phyloP scores from a whole-genome alignment of 2,329 filamentous ascomycete genomes.

The Sporothrix dimorphospora region DNA sequence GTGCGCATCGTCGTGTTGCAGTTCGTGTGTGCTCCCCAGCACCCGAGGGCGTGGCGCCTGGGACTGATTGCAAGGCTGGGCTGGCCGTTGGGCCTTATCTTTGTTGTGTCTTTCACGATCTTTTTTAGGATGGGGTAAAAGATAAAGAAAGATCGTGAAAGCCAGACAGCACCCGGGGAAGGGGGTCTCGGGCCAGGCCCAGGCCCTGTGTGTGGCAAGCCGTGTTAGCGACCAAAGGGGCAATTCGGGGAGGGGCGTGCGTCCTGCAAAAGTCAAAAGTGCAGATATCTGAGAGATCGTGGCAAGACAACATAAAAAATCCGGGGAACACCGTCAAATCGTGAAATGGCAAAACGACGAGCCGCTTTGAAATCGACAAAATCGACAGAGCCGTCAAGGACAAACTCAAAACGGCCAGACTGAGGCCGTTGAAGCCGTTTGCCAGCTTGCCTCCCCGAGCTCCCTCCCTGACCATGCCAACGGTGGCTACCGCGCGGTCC shows the following conservation, averaged over 20 bases:
- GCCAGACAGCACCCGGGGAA: not conserved
- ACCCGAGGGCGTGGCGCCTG: constrained; percentile 1
- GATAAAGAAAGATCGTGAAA: constrained; percentile 26
- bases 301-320: not conserved
- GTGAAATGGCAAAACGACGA: not conserved
- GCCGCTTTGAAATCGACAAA: not conserved
- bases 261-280: not conserved
- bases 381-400: not conserved
- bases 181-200: constrained; percentile 12
- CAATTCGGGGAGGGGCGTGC: constrained; percentile 15
- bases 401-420: not conserved
- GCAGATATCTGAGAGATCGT: not conserved
- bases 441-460: not conserved
- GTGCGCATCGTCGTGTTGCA: constrained; percentile 21
- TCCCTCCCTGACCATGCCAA: not conserved
- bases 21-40: not conserved
- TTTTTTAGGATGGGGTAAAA: not conserved
- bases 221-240: constrained; percentile 8
- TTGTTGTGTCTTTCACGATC: constrained; percentile 23
- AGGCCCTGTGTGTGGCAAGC: constrained; percentile 1
- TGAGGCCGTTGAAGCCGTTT: not conserved
- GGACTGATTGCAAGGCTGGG: not conserved
- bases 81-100: not conserved
- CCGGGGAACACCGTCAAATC: not conserved
- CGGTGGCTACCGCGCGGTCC: not conserved